Base-by-base conservation (phyloP, 2,329 filamentous ascomycete genomes). In the Alternaria brassicicola region DNA sequence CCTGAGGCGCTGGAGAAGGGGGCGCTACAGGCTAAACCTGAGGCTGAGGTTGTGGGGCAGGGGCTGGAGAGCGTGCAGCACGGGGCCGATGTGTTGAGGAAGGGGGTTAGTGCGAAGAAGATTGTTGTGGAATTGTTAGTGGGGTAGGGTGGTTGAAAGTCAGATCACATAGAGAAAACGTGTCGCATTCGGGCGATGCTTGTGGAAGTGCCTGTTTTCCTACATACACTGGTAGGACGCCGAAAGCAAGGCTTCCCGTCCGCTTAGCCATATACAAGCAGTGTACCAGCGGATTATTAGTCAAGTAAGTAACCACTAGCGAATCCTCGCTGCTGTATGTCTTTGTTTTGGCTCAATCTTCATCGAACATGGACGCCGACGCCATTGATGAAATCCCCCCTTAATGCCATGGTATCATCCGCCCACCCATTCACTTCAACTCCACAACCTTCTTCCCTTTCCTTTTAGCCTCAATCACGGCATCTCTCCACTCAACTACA, bases 391-490 rank as follows among this genome's bases (percentile, higher is more conserved):
- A 28, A 6, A 9, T 9, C 8, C 30, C 30, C 4, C 8, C 31
- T 5, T 5, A 43, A 28, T 3, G 17, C 25, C 23, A 12, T 19
- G n/a, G 7, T 19, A 15, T 26, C 9, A 30, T 30, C 2, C 0
- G n/a, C 1, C 9, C 10, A 31, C 2, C 10, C 6, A 46, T 30
- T 31, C 19, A 57, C 42, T 47, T 49, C n/a, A 58, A n/a, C 17
- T 57, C 54, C 26, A 57, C n/a, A 21, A 57, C 49, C 42, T 57
- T 57, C 28, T 23, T 57, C 4, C 55, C 55, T 21, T 42, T 57
- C 42, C 19, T 57, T 23, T 45, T 57, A n/a, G 55, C 55, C 55
- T 53, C 55, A n/a, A 57, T 12, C 33, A 57, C 21, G 1, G 26
- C 50, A 36, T 57, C 55, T 21, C 51, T 54, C 55, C 50, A 57